Base-by-base conservation (phyloP, 176 grass and related monocot species). In the Bromus sterilis region DNA sequence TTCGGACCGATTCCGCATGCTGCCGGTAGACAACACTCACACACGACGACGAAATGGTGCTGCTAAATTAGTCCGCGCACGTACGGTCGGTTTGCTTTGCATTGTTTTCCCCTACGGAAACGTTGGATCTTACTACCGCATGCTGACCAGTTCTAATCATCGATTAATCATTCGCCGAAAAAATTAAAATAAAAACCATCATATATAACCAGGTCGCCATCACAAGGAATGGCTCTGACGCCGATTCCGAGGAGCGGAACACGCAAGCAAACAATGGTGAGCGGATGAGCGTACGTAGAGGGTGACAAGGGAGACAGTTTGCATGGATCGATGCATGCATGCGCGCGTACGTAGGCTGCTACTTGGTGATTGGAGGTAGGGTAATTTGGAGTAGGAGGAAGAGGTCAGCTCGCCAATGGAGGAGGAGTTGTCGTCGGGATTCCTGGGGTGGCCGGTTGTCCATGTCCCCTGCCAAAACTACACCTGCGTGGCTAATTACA, bases 31-130 rank as follows among this genome's bases (percentile, higher is more conserved):
- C n/a, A n/a, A n/a, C n/a, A n/a, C n/a, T n/a, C n/a, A n/a, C n/a
- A n/a, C n/a, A n/a, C n/a, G n/a, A n/a, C 46, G 16, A 49, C 16
- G 0, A 51, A 20, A 51, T 8, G n/a, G n/a, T n/a, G n/a, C n/a
- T n/a, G n/a, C 21, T 56, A 23, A 56, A 56, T 20, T 56, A 56
- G 9, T 25, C 55, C 9, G 7, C 26, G 2, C 46, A 51, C 46
- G 46, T 21, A 53, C 6, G 46, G 6, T 8, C 48, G 18, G 16
- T 18, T 49, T 20, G 20, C 18, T 51, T 51, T 20, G 74, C 86
- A 7, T 84, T 76, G 81, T 53, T 51, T 80, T 80, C 68, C 59
- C 57, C 87, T 80, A 69, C 87, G 44, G 49, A 39, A 61, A 56
- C 11, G 15, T 80, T 89, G 76, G 81, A 84, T 76, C 87, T 51